A percentile compares a stretch with the other conserved stretches of the same genome.
Conservation (phyloP, 768 basidiomycete species). For the Kondoa subrosea region DNA sequence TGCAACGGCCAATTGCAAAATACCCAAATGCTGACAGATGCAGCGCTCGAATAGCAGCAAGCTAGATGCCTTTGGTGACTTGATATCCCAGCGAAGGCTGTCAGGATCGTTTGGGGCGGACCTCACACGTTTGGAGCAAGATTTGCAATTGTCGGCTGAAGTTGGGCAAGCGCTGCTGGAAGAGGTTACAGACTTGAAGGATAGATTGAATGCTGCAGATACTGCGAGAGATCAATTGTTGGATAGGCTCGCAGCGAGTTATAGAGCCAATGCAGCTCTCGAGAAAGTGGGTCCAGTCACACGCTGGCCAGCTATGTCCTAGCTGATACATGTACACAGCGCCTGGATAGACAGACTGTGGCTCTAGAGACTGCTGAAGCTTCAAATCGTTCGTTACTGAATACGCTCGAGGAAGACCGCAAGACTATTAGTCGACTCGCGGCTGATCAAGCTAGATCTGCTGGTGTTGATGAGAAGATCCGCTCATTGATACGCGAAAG, state of each 20-base stretch:
- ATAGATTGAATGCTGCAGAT: slow-evolving; percentile 39
- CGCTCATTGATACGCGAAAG: slow-evolving; percentile 51
- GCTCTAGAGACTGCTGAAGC: slow-evolving; percentile 67
- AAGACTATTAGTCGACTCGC: slow-evolving; percentile 50
- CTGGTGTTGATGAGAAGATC: slow-evolving; percentile 54
- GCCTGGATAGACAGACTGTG: slow-evolving; percentile 57
- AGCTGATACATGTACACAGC: too few relatives aligned
- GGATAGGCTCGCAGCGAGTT: slow-evolving; percentile 32
- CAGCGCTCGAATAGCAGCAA: too few relatives aligned
- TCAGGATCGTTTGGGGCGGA: neutral
- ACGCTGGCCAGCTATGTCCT: neutral
- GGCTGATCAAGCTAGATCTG: slow-evolving; percentile 50
- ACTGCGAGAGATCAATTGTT: slow-evolving; percentile 31
- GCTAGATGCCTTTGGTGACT: neutral
- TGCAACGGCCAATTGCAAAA: too few relatives aligned
- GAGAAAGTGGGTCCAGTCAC: slow-evolving; percentile 40
- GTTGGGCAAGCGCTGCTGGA: slow-evolving; percentile 47
- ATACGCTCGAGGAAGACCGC: slow-evolving; percentile 59
- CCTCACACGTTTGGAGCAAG: slow-evolving; percentile 1
- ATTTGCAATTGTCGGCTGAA: slow-evolving; percentile 32
- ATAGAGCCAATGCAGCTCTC: slow-evolving; percentile 46
- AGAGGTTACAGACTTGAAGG: slow-evolving; percentile 55
- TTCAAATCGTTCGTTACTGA: slow-evolving; percentile 54
- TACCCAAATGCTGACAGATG: too few relatives aligned
- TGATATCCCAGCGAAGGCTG: neutral